Evolutionary conservation across 441 rosid genomes (phyloP), one percentile per base, ranked within the genome.

Genomic region (Capsella rubella): DNA sequence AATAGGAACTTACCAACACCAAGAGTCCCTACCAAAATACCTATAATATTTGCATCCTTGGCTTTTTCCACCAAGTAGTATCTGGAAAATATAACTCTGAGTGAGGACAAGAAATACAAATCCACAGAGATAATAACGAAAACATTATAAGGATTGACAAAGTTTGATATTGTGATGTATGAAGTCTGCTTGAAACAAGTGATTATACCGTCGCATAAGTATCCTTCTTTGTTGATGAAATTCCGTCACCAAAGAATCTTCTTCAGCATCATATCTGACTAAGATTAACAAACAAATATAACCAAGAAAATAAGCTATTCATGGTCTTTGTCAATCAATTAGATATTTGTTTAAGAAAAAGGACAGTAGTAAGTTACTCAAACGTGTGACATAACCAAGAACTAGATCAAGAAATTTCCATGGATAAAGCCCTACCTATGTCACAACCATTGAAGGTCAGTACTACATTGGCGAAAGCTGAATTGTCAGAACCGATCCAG

Each of bases 51-150:
- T 45, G 97, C 96, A 88, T 95, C 99, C 74, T 90, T 95, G 70
- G 99, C 99, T 80, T 88, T 95, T 85, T 95, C 99, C 80, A 92
- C 97, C 52, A 92, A 80, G 81, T 82, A 92, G 82, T 92, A 95
- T 81, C 99, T 95, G 85, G 74, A 85, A 49, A 72, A 79, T 69
- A 65, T 42, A 49, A 49, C 55, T 47, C 15, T 31, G 6, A 39
- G 21, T 76, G 40, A 69, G 51, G 18, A 67, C 34, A 13, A 37
- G 53, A n/a, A 15, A 46, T 62, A 18, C 2, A 49, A 46, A 27
- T 32, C 42, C 31, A 0, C 42, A 57, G 18, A 61, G 59, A 74
- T 13, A 15, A 53, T 51, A 31, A 40, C 51, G 16, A 61, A 35
- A 35, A 42, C 3, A 8, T 37, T 16, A 0, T 37, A 40, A 59